Base-by-base conservation (phyloP, 345 rosid species). In the Pistacia vera region DNA sequence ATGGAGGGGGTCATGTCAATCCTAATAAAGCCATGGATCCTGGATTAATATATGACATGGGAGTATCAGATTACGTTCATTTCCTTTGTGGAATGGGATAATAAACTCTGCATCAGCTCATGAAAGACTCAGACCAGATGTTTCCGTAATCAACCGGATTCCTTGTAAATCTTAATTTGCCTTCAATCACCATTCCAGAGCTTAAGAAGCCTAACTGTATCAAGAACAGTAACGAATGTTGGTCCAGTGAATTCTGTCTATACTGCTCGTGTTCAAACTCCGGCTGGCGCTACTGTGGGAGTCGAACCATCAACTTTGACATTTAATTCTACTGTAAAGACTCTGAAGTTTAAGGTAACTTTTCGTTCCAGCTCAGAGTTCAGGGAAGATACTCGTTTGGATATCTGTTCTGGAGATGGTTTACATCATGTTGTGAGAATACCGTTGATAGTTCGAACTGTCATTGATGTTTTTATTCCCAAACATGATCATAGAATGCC, bases 191-290 rank as follows among this genome's bases (percentile, higher is more conserved):
- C 71, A 82, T 92, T 69, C 91, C 90, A 8, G 85, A 87, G 69
- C 90, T 92, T 36, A 86, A 81, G 80, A 75, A 79, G 69, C 60
- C 9, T 89, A 62, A 86, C 81, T 0, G 80, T 88, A 41, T 77
- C 87, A 11, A 90, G 97, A 79, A 86, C 86, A 5, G 91, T 88
- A 22, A 93, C 94, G 1, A 91, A 91, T 72, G 97, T 93, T 2
- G 93, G 92, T 68, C 88, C 85, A 0, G 60, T 66, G 9, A 64
- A 77, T 35, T 86, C 93, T 25, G 75, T 86, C 71, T 93, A 91
- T 80, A 20, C 62, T 49, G 90, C 83, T 57, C 77, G 82, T 18
- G 75, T 91, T n/a, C 74, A 83, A 76, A 66, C 87, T 54, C 96
- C 97, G 0, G 70, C 77, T 0, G 94, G 97, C 20, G 78, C 82